Conservation (phyloP, 257 asterid genomes). For the Voacanga thouarsii region DNA sequence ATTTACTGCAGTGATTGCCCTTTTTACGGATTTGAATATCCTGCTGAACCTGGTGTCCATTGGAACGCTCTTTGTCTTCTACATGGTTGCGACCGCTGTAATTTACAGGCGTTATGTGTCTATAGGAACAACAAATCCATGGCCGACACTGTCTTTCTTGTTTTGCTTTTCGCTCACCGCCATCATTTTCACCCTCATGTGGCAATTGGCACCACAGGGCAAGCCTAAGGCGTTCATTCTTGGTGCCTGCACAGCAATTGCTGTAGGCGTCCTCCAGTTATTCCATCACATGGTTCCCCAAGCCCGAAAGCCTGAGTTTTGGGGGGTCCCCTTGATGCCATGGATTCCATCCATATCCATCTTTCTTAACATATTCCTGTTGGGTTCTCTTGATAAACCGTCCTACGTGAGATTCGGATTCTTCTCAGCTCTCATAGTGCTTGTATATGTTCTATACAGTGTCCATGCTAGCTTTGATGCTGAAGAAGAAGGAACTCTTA, state of each 20-base stretch:
- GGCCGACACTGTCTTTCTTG: conserved; percentile 68
- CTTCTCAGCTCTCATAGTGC: conserved; percentile 60
- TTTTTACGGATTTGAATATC: conserved; percentile 71
- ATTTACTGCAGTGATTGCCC: conserved; percentile 78
- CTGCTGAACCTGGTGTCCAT: conserved; percentile 69
- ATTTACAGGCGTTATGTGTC: conserved; percentile 76
- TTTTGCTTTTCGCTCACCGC: conserved; percentile 57
- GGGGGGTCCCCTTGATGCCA: conserved; percentile 99
- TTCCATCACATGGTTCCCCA: conserved; percentile 69
- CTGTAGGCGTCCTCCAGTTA: conserved; percentile 48
- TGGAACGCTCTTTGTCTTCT: conserved; percentile 88
- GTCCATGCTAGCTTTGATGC: conserved; percentile 96
- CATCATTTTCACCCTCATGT: conserved; percentile 55
- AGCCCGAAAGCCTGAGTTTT: conserved; percentile 69
- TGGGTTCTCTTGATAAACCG: conserved; percentile 63
- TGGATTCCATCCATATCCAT: conserved; percentile 91
- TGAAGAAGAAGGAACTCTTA: conserved; percentile 56
- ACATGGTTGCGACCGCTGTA: conserved; percentile 91
- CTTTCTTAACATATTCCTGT: conserved; percentile 76
- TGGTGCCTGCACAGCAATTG: conserved; percentile 53
- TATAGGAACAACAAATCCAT: conserved; percentile 57
- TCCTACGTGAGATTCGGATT: conserved; percentile 74
- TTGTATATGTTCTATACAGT: conserved; percentile 67
- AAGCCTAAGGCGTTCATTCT: conserved; percentile 60
- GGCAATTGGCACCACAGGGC: conserved; percentile 68